phyloP scores from a whole-genome alignment of 495 filamentous ascomycete species.

The Oidiodendron maius region DNA sequence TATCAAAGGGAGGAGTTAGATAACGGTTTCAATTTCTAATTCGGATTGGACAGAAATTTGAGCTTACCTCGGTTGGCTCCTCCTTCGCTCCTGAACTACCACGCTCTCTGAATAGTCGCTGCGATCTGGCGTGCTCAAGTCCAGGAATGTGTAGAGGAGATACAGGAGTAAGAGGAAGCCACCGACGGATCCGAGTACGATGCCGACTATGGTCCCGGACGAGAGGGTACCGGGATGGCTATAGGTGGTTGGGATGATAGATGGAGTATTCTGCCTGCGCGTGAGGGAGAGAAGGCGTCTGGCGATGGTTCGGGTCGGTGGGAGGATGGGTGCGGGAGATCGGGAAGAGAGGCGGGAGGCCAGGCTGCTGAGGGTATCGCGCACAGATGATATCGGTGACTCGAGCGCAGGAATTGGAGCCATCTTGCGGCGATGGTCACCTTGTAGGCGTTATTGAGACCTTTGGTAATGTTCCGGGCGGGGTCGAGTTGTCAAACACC shows the following conservation, averaged over 20 bases:
- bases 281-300: conserved; percentile 3
- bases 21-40: background rate
- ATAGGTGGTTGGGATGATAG: conserved; percentile 60
- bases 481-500: no score
- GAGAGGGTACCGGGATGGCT: conserved; percentile 49
- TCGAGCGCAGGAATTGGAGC: conserved; percentile 13
- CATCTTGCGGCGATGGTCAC: conserved; percentile 15
- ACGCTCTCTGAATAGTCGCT: conserved; percentile 12
- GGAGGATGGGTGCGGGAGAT: background rate
- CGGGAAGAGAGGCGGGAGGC: background rate
- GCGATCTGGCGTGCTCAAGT: conserved; percentile 42
- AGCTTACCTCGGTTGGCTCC: conserved; percentile 13
- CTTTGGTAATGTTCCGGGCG: no score
- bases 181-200: conserved; percentile 75
- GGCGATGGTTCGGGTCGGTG: background rate
- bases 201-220: conserved; percentile 74
- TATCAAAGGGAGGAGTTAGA: background rate
- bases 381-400: background rate
- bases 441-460: background rate
- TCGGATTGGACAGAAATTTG: background rate
- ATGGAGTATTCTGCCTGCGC: conserved; percentile 7
- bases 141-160: conserved; percentile 56
- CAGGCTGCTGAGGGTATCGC: conserved; percentile 2
- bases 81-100: conserved; percentile 17
- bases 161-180: conserved; percentile 75